Evolutionary conservation across 1,284 basidiomycete species (phyloP), one percentile per base, ranked within the genome.

Genomic region (Rugiboletus extremiorientalis): DNA sequence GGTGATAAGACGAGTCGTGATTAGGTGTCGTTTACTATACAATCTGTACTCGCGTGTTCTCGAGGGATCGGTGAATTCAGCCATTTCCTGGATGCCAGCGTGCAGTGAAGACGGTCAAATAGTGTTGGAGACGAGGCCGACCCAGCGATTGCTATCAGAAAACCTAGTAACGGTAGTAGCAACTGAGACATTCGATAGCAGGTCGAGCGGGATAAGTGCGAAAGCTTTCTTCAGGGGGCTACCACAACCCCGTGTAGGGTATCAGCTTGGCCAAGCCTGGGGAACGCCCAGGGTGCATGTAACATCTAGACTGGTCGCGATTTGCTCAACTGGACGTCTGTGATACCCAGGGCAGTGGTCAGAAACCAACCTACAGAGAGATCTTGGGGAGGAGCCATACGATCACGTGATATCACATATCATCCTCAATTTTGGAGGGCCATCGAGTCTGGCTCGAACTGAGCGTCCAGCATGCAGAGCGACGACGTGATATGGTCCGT

Each of bases 401-500:
- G 30, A 23, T 52, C 50, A 52, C 50, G 47, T 52, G 50, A 52
- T 3, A 8, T 12, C 23, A 15, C 22, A 10, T 42, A 48, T 44
- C 46, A 14, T 23, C 16, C 4, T 44, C 52, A 50, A 52, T 43
- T 40, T 47, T 36, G 45, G 18, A 44, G 28, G 10, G n/a, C 9
- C 7, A 25, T 12, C 6, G 3, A 14, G n/a, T n/a, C 8, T 7
- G 11, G 12, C 14, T 16, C 30, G 12, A 16, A 16, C 28, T 31
- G 5, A 23, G 25, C 27, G 23, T 36, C 44, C 28, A 65, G 52
- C 54, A 91, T 91, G 86, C 89, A 96, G 77, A 92, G 91, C 74
- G 94, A 96, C 88, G 94, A 96, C 75, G 89, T 96, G 63, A 96
- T 96, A 63, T 96, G 94, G 94, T 91, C 89, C 30, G 91, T 95